Conservation (phyloP, 139 green algal genomes). For the Bryopsis sp. region DNA sequence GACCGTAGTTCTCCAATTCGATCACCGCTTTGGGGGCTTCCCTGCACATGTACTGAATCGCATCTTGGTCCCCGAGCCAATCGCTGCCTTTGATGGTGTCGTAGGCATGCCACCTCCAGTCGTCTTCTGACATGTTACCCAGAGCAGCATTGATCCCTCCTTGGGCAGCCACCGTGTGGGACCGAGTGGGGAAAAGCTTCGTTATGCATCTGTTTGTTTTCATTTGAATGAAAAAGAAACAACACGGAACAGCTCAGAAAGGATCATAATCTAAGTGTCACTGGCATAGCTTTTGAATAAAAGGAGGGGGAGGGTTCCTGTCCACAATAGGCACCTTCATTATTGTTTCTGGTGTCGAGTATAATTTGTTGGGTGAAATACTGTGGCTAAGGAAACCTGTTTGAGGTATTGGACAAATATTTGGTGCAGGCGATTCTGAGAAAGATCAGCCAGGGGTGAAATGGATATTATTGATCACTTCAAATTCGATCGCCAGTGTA, state of each 20-base stretch:
- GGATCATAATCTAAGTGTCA: no score
- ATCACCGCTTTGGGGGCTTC: conserved; percentile 92
- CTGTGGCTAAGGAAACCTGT: no score
- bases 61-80: conserved; percentile 94
- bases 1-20: conserved; percentile 97
- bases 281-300: no score
- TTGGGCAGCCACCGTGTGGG: conserved; percentile 97
- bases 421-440: no score
- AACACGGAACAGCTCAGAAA: neutral
- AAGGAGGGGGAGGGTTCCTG: no score
- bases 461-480: no score
- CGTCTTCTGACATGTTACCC: conserved; percentile 96
- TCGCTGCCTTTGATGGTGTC: conserved; percentile 99
- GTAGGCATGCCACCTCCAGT: conserved; percentile 99
- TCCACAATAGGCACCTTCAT: no score
- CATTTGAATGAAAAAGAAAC: neutral
- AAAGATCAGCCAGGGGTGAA: no score
- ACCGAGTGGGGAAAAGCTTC: conserved; percentile 98
- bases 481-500: no score
- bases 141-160: conserved; percentile 98
- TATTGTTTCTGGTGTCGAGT: no score
- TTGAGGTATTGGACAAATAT: no score
- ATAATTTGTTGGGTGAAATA: no score
- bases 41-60: conserved; percentile 78
- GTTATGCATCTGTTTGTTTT: conserved; percentile 91